Percentiles rank a stretch among this genome's conserved stretches.
Evolutionary conservation across 345 rosid species (phyloP).

Genomic region (Erodium maritimum): DNA sequence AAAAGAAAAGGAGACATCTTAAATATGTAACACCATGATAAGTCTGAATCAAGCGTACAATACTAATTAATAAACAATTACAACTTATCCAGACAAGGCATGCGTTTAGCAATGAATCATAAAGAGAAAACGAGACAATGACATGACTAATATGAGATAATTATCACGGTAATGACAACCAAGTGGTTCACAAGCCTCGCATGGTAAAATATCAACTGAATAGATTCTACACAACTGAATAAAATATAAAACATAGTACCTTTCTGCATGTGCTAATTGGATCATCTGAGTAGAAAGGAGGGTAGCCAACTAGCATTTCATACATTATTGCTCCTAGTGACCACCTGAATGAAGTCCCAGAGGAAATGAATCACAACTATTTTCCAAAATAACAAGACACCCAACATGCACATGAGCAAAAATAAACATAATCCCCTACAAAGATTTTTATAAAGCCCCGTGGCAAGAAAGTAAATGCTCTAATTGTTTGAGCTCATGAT

Average conservation of each 20-base stretch:
- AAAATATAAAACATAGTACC: conserved; percentile 27
- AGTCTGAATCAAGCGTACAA: no score
- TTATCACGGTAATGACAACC: not conserved
- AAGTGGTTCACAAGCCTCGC: not conserved
- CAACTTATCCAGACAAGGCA: not conserved
- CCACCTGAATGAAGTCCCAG: conserved; percentile 55
- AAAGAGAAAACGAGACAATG: not conserved
- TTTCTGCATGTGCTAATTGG: conserved; percentile 85
- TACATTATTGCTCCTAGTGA: conserved; percentile 96
- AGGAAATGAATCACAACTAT: conserved; percentile 2
- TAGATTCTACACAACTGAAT: not conserved
- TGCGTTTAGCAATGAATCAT: not conserved
- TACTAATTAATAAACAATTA: no score
- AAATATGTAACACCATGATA: not conserved
- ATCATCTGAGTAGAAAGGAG: conserved; percentile 94
- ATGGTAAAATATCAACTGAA: not conserved
- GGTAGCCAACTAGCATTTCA: conserved; percentile 95
- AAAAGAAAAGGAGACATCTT: not conserved
- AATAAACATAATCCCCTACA: conserved; percentile 8
- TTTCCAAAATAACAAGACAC: conserved; percentile 6
- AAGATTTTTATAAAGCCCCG: conserved; percentile 4
- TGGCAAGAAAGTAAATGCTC: not conserved
- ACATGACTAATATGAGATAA: not conserved
- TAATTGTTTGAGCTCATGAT: not conserved
- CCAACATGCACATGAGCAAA: not conserved